Evolutionary conservation across 1,284 basidiomycete genomes (phyloP), one percentile per base, ranked within the genome.

Genomic region (Peniophora sp.): DNA sequence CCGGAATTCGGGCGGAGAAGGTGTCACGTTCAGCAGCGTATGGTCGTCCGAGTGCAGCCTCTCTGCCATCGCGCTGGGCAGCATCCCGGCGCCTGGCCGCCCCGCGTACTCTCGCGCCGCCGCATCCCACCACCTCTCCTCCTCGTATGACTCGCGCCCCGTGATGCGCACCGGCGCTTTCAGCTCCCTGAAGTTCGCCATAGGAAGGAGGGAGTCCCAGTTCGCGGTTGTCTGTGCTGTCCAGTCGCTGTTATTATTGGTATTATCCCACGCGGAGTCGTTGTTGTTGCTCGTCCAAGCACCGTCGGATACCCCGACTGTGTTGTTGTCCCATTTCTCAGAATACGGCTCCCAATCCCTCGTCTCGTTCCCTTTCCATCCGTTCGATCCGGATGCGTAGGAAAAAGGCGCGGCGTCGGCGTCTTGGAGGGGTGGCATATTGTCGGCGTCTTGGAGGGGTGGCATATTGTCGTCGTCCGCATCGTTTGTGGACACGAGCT

Each of bases 1-100:
- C 55, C 52, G 20, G 51, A 24, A 48, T 42, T 48, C 44, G 52
- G 34, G 41, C 37, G 15, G 37, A 5, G 37, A 5, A 15, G 37
- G 37, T 15, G 18, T 20, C 24, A 89, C 79, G 3, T 76, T 79
- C 64, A 78, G 85, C 22, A 90, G 65, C 3, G 79, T 75, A 61
- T 88, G 87, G 39, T 85, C 78, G 14, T 83, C 69, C 56, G 86
- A 73, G 62, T 89, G 87, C 15, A 89, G 64, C 45, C 71, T 61
- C 39, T 86, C 79, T 9, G 78, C 78, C 18, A 89, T 66, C 45
- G 79, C 64, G 3, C 86, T 80, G 0, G 88, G 78, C 18, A 88
- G 69, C 44, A 86, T 71, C 18, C 86, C 86, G 1, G 74, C 71
- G 11, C 86, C 87, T 0, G 86, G 86, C 24, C 84, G 75, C 41